Conservation (phyloP, 2,329 filamentous ascomycete species). For the Fusarium nelsonii region DNA sequence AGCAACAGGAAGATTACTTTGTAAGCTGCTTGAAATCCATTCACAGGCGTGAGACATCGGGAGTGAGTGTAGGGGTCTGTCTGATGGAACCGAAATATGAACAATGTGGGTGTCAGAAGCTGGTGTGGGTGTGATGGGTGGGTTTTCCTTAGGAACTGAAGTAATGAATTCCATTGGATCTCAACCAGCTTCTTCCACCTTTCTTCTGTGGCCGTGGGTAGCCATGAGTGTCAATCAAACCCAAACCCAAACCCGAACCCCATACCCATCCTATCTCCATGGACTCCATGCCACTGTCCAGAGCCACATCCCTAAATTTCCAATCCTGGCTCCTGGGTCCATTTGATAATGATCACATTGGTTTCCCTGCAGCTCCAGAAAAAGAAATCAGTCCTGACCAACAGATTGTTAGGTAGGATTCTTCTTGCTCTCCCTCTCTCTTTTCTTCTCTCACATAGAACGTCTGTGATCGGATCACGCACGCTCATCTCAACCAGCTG, state of each 20-base stretch:
- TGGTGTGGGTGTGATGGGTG: slow-evolving; percentile 40
- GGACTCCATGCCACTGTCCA: slow-evolving; percentile 22
- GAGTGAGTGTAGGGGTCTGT: slow-evolving; percentile 23
- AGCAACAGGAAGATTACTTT: slow-evolving; percentile 3
- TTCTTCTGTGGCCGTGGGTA: slow-evolving; percentile 9
- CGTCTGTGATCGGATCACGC: not conserved
- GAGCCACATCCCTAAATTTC: slow-evolving; percentile 34
- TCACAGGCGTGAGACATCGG: slow-evolving; percentile 28
- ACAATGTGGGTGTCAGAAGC: slow-evolving; percentile 28
- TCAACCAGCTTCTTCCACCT: slow-evolving; percentile 9
- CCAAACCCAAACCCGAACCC: slow-evolving; percentile 23
- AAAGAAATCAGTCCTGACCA: slow-evolving; percentile 17
- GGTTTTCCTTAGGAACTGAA: slow-evolving; percentile 23
- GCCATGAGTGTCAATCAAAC: slow-evolving; percentile 28
- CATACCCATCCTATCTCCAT: slow-evolving; percentile 41
- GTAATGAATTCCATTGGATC: slow-evolving; percentile 28
- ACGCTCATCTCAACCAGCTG: slow-evolving; percentile 19
- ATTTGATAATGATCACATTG: slow-evolving; percentile 34
- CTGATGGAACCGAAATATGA: slow-evolving; percentile 16
- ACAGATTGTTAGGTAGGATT: slow-evolving; percentile 1
- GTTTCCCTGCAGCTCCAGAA: slow-evolving; percentile 35
- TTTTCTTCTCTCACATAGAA: not conserved
- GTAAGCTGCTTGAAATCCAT: slow-evolving; percentile 10
- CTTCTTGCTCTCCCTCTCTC: not conserved
- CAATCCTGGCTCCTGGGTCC: slow-evolving; percentile 34